Conservation (phyloP, 2,329 filamentous ascomycete genomes). For the Arthroderma uncinatum region DNA sequence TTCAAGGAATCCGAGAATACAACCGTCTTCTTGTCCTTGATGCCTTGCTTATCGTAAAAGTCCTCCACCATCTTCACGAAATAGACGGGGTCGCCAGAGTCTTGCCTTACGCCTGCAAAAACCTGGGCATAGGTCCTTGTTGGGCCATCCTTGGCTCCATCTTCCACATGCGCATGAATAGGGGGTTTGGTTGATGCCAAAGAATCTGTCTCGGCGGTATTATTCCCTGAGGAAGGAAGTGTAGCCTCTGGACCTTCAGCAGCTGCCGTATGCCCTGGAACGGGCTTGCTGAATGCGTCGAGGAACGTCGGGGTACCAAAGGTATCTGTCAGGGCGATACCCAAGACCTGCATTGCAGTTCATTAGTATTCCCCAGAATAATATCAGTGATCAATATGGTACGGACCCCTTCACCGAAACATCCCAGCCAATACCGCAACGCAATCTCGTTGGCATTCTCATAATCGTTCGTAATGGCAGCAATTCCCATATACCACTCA, state of each 20-base stretch:
- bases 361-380: neutral
- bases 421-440: slow-evolving; percentile 77
- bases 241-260: slow-evolving; percentile 31
- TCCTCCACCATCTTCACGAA: slow-evolving; percentile 68
- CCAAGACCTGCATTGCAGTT: slow-evolving; percentile 46
- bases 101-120: slow-evolving; percentile 76
- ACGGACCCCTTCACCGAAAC: slow-evolving; percentile 65
- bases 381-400: neutral
- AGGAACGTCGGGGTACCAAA: slow-evolving; percentile 89
- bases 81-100: slow-evolving; percentile 72
- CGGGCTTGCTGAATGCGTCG: slow-evolving; percentile 63
- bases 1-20: slow-evolving; percentile 95
- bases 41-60: slow-evolving; percentile 67
- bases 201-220: slow-evolving; percentile 27
- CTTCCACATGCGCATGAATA: slow-evolving; percentile 34
- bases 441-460: slow-evolving; percentile 72
- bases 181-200: slow-evolving; percentile 32
- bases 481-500: slow-evolving; percentile 99
- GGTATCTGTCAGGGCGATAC: slow-evolving; percentile 88
- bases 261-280: slow-evolving; percentile 38
- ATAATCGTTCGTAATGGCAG: slow-evolving; percentile 81
- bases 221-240: slow-evolving; percentile 31
- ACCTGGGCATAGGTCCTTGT: slow-evolving; percentile 63
- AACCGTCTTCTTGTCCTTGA: slow-evolving; percentile 72
- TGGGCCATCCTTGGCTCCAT: slow-evolving; percentile 28